Percentiles rank a stretch among this genome's conserved stretches.
phyloP scores from a whole-genome alignment of 1,284 basidiomycete species.

The Flammula alnicola region DNA sequence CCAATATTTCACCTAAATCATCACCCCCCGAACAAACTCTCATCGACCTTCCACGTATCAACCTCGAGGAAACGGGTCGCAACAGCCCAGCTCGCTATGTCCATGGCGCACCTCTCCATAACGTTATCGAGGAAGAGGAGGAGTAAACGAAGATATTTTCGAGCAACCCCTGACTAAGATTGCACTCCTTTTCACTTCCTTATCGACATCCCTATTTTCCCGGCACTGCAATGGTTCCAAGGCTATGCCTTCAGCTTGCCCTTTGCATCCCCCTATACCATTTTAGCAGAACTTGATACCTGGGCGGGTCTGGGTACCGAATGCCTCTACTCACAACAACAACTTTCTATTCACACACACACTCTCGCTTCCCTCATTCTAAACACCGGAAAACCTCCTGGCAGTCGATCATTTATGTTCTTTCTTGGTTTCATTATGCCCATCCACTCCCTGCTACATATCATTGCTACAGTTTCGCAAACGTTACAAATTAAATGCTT shows the following conservation, averaged over 20 bases:
- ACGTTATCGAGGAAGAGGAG: conserved; percentile 82
- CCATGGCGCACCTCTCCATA: conserved; percentile 87
- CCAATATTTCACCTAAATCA: conserved; percentile 24
- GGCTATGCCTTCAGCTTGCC: conserved; percentile 8
- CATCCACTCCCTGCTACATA: conserved; percentile 8
- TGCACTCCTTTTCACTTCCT: conserved; percentile 2
- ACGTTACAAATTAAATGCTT: neutral
- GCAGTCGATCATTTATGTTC: conserved; percentile 21
- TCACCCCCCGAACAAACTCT: conserved; percentile 24
- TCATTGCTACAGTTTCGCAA: conserved; percentile 6
- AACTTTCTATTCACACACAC: conserved; percentile 4
- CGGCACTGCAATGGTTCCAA: conserved; percentile 1
- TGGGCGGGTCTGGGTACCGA: conserved; percentile 15
- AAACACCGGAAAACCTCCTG: conserved; percentile 5
- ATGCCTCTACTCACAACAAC: conserved; percentile 1
- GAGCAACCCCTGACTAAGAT: neutral
- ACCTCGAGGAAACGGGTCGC: conserved; percentile 52
- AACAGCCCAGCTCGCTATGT: conserved; percentile 77
- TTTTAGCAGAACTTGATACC: conserved; percentile 19
- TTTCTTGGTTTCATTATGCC: conserved; percentile 16
- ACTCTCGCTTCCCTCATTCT: neutral
- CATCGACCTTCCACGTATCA: conserved; percentile 34
- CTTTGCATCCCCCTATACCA: conserved; percentile 19
- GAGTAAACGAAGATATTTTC: conserved; percentile 44
- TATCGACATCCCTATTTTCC: conserved; percentile 2